Percentiles rank a stretch among this genome's conserved stretches.
Conservation (phyloP, 2,329 filamentous ascomycete genomes). For the Pseudocercospora vitis region DNA sequence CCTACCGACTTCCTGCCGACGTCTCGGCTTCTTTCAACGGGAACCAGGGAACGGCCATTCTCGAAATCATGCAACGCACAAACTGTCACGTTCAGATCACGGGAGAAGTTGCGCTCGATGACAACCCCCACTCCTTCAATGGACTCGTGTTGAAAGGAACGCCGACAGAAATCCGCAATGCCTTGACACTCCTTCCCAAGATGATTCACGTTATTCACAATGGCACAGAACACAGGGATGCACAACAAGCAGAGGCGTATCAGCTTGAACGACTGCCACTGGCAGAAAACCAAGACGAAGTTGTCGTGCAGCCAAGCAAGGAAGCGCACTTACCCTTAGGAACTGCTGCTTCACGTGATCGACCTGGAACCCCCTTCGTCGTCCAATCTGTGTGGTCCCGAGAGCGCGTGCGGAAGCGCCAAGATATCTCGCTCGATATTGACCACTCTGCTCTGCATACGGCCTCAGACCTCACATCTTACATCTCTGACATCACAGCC, state of each 20-base stretch:
- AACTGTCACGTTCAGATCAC: slow-evolving; percentile 31
- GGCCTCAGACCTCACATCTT: slow-evolving; percentile 8
- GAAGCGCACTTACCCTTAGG: too few relatives aligned
- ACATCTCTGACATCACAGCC: slow-evolving; percentile 20
- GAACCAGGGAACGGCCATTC: slow-evolving; percentile 22
- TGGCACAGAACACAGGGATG: neutral
- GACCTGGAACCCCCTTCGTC: neutral
- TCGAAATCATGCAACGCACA: slow-evolving; percentile 36
- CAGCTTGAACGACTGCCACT: too few relatives aligned
- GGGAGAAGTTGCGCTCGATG: neutral
- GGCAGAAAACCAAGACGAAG: too few relatives aligned
- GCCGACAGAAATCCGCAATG: slow-evolving; percentile 22
- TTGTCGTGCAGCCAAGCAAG: too few relatives aligned
- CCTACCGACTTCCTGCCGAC: slow-evolving; percentile 25
- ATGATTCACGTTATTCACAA: slow-evolving; percentile 12
- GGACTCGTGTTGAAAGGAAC: slow-evolving; percentile 27
- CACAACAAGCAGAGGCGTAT: neutral
- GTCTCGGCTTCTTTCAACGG: slow-evolving; percentile 24
- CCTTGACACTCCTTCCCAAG: slow-evolving; percentile 21
- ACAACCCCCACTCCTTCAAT: slow-evolving; percentile 19
- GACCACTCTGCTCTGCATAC: neutral
- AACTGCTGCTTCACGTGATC: neutral
- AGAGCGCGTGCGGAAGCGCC: slow-evolving; percentile 4
- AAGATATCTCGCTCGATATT: neutral
- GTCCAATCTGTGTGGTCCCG: slow-evolving; percentile 17